Evolutionary conservation across 2,329 filamentous ascomycete genomes (phyloP).

Genomic region (Penicillium sp.): DNA sequence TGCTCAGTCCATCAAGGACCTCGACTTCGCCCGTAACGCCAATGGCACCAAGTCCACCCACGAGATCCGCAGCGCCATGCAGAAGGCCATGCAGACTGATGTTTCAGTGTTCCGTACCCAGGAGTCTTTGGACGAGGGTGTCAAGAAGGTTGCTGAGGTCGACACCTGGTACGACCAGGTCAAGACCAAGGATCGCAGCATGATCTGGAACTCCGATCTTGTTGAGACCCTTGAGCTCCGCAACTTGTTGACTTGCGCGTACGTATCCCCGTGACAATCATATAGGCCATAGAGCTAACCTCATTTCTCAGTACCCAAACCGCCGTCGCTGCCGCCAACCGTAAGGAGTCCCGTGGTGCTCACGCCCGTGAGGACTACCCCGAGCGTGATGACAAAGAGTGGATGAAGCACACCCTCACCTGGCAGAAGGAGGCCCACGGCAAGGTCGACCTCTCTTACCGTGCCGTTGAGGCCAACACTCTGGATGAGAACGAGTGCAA

Average conservation of each 20-base stretch:
- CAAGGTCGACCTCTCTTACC: conserved; percentile 81
- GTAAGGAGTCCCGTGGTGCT: conserved; percentile 95
- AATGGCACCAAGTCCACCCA: conserved; percentile 82
- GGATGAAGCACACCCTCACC: conserved; percentile 99
- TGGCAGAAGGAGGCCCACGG: conserved; percentile 94
- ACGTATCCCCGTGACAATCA: conserved; percentile 47
- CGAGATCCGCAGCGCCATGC: conserved; percentile 88
- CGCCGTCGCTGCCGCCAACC: conserved; percentile 81
- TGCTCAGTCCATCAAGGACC: conserved; percentile 77
- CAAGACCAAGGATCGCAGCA: conserved; percentile 95
- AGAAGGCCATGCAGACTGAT: conserved; percentile 97
- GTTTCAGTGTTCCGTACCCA: conserved; percentile 96
- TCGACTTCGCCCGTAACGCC: conserved; percentile 82
- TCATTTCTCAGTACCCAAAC: conserved; percentile 69
- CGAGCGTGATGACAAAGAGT: conserved; percentile 90
- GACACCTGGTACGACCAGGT: conserved; percentile 78
- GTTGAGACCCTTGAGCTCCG: conserved; percentile 94
- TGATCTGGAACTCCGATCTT: conserved; percentile 99
- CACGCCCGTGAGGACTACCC: conserved; percentile 97
- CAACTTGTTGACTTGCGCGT: conserved; percentile 95
- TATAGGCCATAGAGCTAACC: conserved; percentile 4
- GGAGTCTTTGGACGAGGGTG: conserved; percentile 89
- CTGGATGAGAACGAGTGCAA: conserved; percentile 96
- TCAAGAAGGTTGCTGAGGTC: conserved; percentile 79
- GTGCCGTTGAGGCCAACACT: conserved; percentile 75